These are phyloP conservation scores for Evernia prunastri DNA, from an alignment of 495 filamentous ascomycete species.

Conservation along the genomic window DNA sequence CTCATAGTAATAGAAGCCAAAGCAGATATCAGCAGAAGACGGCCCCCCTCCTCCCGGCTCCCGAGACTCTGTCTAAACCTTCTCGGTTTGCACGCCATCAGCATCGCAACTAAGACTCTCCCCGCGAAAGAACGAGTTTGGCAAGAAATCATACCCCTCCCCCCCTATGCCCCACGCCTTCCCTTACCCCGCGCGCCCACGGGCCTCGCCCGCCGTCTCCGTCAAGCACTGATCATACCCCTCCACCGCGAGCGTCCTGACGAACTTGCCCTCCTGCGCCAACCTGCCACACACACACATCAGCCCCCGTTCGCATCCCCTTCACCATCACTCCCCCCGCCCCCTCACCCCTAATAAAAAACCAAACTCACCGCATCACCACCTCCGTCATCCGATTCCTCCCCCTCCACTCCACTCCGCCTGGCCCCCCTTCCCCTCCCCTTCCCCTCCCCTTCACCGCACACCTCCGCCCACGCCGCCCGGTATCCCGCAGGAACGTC, in stretches of 20 bases:
- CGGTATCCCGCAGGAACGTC: neutral
- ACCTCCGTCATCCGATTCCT: neutral
- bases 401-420: neutral
- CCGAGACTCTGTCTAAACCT: too few species aligned
- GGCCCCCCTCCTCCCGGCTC: neutral
- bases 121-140: neutral
- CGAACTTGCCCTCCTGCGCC: neutral
- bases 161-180: neutral
- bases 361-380: neutral
- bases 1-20: neutral
- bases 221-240: neutral
- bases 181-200: neutral
- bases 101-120: neutral
- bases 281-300: neutral
- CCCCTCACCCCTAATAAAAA: neutral
- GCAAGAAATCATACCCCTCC: neutral
- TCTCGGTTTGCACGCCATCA: neutral
- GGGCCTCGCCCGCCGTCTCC: neutral
- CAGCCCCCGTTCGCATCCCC: neutral
- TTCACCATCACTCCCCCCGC: too few species aligned
- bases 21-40: neutral
- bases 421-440: neutral
- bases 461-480: neutral
- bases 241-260: neutral
- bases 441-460: neutral